Evolutionary conservation across 2,329 filamentous ascomycete species (phyloP).

Genomic region (Penicillium sp.): DNA sequence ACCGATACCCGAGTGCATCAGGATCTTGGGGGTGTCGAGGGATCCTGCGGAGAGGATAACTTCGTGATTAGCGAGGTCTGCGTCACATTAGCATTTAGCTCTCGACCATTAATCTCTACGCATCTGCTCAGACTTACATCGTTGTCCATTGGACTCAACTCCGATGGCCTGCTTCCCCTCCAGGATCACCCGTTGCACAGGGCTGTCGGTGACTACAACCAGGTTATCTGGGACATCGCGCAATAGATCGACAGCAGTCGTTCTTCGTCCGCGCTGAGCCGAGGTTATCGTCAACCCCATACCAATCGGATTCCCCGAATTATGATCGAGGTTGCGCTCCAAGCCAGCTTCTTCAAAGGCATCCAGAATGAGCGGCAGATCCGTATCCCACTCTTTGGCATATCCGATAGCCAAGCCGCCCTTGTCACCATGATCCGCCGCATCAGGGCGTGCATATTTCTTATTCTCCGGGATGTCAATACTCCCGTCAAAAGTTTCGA

Average conservation of each 20-base stretch:
- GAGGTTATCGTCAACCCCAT: slow-evolving; percentile 52
- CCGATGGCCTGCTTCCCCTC: slow-evolving; percentile 48
- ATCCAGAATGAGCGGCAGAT: slow-evolving; percentile 27
- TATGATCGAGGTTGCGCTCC: slow-evolving; percentile 54
- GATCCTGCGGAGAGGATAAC: slow-evolving; percentile 20
- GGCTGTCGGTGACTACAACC: slow-evolving; percentile 50
- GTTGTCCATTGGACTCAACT: slow-evolving; percentile 43
- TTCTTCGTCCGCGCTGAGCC: slow-evolving; percentile 48
- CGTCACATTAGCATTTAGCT: neutral
- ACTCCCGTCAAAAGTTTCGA: slow-evolving; percentile 17
- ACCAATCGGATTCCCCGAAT: slow-evolving; percentile 59
- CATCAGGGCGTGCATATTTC: slow-evolving; percentile 14
- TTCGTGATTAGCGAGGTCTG: slow-evolving; percentile 16
- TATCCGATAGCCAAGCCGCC: slow-evolving; percentile 19
- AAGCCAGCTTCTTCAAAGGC: slow-evolving; percentile 51
- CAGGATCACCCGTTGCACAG: slow-evolving; percentile 50
- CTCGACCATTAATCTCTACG: too few species aligned
- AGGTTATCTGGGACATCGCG: slow-evolving; percentile 49
- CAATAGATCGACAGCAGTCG: slow-evolving; percentile 54
- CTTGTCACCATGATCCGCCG: slow-evolving; percentile 13
- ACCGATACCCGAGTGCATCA: slow-evolving; percentile 51
- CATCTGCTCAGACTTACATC: slow-evolving; percentile 33
- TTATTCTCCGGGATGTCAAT: slow-evolving; percentile 7
- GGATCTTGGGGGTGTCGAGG: slow-evolving; percentile 36
- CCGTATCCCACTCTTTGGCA: slow-evolving; percentile 21